Base-by-base conservation (phyloP, 2,329 filamentous ascomycete genomes). In the Penicillium sp. region DNA sequence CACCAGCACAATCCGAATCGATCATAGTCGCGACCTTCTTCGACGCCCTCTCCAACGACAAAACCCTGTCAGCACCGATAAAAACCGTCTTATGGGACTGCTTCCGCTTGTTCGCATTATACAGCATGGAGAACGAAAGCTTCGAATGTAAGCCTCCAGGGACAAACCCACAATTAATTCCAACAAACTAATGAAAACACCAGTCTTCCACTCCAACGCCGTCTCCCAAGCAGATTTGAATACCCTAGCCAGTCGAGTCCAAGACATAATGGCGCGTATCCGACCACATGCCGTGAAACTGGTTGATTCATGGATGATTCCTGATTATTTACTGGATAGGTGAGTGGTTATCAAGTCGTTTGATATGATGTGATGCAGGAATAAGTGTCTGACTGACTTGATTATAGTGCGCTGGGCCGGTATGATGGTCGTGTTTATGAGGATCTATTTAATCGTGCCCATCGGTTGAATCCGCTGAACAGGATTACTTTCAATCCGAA, bases 341-440 rank as follows among this genome's bases (percentile, higher is more conserved):
- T 72, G 60, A 29, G 29, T 61, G 39, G 1, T 4, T n/a, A 27
- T n/a, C 15, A 13, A 21, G 4, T 27, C n/a, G 7, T 4, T 15
- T 10, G 13, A 29, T 2, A 41, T 6, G 6, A 10, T 10, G 4
- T n/a, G 13, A 21, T 6, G 3, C 17, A 29, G 6, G n/a, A 19
- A 12, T 9, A 38, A 2, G 10, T 12, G 17, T 10, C 29, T 39
- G 17, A 6, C 29, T 21, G 29, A 53, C 29, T 27, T 19, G 1
- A 17, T 21, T 36, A 57, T 50, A 82, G 79, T 66, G 79, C 81
- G 6, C 66, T 83, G 39, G 81, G 81, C 0, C 70, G 80, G 43
- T 79, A 75, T 55, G 81, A 83, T 65, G 81, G 82, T 2, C 78
- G 75, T 50, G 81, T 83, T 7, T 83, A 83, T 61, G 82, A 83